Evolutionary conservation across 2,329 filamentous ascomycete species (phyloP), one percentile per base, ranked within the genome.

Genomic region (Pestalotiopsis sp.): DNA sequence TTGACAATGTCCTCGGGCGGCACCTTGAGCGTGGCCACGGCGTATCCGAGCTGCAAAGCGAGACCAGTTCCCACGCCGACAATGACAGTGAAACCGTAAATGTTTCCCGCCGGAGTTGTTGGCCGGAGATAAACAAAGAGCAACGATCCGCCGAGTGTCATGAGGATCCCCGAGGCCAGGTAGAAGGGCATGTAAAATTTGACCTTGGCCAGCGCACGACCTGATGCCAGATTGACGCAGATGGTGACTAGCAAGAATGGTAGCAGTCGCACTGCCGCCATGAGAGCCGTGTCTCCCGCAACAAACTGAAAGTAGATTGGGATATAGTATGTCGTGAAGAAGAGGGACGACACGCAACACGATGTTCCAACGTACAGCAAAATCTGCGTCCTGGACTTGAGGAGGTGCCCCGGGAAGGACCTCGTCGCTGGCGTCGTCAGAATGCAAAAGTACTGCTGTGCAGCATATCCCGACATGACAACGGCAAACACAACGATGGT

Each of bases 231-330:
- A 0, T 79, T 82, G 20, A 77, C n/a, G 23, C 83, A 73, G 23
- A 78, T 75, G 52, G 75, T 72, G 52, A 79, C 69, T 13, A 81
- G 77, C 1, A 81, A 66, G 75, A 84, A 81, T 0, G 82, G 82
- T 4, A 84, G 70, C 3, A 85, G 73, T 66, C 82, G 81, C 0
- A 83, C 79, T 58, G 78, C 82, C 11, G 83, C 79, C 14, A 80
- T 69, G 2, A 85, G 72, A 0, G 82, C 77, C 0, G 71, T 75
- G 57, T 85, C 84, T 4, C 79, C 1, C 5, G 76, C 76, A 0
- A 78, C 78, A 72, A 87, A 87, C 70, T 85, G 82, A 74, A 87
- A 88, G 74, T 81, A 86, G 1, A 88, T 73, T 0, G 86, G 86
- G n/a, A 87, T 81, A 73, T 83, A 87, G 74, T 86, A 88, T 25